Conservation (phyloP, 2,329 filamentous ascomycete species). For the Ophiostoma pallidulum region DNA sequence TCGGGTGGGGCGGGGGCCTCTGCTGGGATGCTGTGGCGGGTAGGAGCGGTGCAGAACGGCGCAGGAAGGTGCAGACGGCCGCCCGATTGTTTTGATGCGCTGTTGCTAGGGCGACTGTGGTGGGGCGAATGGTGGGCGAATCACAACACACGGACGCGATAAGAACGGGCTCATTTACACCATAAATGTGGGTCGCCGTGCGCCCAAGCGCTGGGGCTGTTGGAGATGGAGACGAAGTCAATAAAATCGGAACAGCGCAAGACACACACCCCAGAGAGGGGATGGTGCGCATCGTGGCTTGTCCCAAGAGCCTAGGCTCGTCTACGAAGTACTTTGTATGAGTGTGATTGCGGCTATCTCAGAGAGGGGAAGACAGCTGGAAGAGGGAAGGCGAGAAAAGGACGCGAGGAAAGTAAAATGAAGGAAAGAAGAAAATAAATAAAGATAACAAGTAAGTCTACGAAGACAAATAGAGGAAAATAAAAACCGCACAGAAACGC, state of each 20-base stretch:
- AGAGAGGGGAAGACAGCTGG: too few species aligned
- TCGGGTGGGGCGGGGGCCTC: neutral
- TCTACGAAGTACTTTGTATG: too few species aligned
- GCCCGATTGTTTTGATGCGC: conserved; percentile 7
- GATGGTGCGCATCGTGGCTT: neutral
- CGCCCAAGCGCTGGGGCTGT: too few species aligned
- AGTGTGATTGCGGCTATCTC: too few species aligned
- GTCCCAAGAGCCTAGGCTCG: neutral
- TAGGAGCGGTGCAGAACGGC: neutral
- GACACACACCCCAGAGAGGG: neutral
- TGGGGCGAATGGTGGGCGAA: neutral
- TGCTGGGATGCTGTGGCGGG: neutral
- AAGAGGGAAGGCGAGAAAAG: neutral
- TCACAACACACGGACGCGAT: conserved; percentile 8
- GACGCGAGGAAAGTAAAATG: neutral
- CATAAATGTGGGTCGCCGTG: too few species aligned
- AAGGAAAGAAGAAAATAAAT: neutral
- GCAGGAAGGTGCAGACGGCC: too few species aligned
- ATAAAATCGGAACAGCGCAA: neutral
- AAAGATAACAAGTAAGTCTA: neutral
- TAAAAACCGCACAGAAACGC: neutral
- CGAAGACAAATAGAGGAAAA: neutral
- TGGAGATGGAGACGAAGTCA: neutral
- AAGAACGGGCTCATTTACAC: neutral
- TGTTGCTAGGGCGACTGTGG: conserved; percentile 9